Percentiles rank a stretch among this genome's conserved stretches.
phyloP scores from a whole-genome alignment of 192 early-diverging fungal species.

The Coemansia sp. region DNA sequence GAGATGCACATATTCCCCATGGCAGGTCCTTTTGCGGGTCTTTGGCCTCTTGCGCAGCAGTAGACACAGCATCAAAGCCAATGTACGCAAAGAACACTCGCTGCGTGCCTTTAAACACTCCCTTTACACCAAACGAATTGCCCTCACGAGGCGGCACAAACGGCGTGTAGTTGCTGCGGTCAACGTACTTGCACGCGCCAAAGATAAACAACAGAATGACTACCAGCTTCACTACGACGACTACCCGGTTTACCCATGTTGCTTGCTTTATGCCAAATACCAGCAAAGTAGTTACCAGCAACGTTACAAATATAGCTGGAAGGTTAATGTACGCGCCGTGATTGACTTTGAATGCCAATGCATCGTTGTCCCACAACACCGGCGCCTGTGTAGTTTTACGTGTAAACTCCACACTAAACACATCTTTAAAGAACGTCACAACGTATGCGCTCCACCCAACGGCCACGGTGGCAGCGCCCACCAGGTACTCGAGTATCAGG shows the following conservation, averaged over 20 bases:
- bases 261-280: conserved; percentile 71
- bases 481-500: conserved; percentile 83
- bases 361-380: conserved; percentile 61
- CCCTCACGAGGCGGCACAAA: conserved; percentile 69
- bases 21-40: conserved; percentile 79
- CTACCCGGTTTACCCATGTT: conserved; percentile 65
- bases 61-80: conserved; percentile 87
- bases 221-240: conserved; percentile 71
- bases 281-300: conserved; percentile 65
- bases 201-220: conserved; percentile 80
- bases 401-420: conserved; percentile 56
- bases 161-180: conserved; percentile 69
- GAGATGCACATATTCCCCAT: conserved; percentile 79
- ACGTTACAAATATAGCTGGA: conserved; percentile 68
- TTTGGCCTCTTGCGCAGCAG: conserved; percentile 77
- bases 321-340: conserved; percentile 65
- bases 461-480: conserved; percentile 78
- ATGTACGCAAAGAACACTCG: conserved; percentile 80
- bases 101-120: conserved; percentile 70
- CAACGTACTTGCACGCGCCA: conserved; percentile 64
- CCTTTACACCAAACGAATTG: conserved; percentile 62
- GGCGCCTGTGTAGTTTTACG: conserved; percentile 65
- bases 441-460: conserved; percentile 84
- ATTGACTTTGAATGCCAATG: conserved; percentile 30
- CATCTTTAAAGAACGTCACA: conserved; percentile 63